A percentile compares a stretch with the other conserved stretches of the same genome.
phyloP scores from a whole-genome alignment of 495 filamentous ascomycete species.

The Thozetella sp. region DNA sequence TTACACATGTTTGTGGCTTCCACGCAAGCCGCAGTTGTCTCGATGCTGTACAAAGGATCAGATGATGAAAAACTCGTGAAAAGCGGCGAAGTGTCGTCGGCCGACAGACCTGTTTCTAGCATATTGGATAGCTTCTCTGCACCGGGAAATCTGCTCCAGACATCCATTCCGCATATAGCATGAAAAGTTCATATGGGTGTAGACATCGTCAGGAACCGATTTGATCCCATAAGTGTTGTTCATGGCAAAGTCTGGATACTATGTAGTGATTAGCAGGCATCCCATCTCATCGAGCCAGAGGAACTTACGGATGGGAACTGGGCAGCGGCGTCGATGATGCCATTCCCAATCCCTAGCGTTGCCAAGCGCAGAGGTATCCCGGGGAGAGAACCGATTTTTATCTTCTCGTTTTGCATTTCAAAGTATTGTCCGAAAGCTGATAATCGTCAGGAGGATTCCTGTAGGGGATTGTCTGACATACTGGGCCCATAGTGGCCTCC shows the following conservation, averaged over 20 bases:
- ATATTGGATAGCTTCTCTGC: background rate
- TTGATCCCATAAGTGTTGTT: conserved; percentile 77
- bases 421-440: conserved; percentile 45
- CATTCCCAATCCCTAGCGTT: conserved; percentile 64
- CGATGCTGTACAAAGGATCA: conserved; percentile 3
- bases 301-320: conserved; percentile 35
- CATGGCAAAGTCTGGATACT: conserved; percentile 66
- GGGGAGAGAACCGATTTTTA: conserved; percentile 34
- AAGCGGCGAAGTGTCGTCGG: background rate
- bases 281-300: too few relatives aligned
- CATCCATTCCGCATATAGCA: conserved; percentile 27
- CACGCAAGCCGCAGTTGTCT: background rate
- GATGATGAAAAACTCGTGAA: background rate
- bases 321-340: conserved; percentile 68
- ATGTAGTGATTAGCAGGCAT: conserved; percentile 34
- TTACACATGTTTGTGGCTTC: conserved; percentile 9
- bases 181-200: conserved; percentile 36
- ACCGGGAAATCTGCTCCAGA: conserved; percentile 1
- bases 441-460: background rate
- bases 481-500: conserved; percentile 48
- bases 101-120: background rate
- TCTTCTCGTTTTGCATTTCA: conserved; percentile 40
- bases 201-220: conserved; percentile 51
- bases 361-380: conserved; percentile 40
- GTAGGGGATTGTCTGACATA: background rate